Evolutionary conservation across 2,329 filamentous ascomycete species (phyloP).

Genomic region (Fusarium azukiicola): DNA sequence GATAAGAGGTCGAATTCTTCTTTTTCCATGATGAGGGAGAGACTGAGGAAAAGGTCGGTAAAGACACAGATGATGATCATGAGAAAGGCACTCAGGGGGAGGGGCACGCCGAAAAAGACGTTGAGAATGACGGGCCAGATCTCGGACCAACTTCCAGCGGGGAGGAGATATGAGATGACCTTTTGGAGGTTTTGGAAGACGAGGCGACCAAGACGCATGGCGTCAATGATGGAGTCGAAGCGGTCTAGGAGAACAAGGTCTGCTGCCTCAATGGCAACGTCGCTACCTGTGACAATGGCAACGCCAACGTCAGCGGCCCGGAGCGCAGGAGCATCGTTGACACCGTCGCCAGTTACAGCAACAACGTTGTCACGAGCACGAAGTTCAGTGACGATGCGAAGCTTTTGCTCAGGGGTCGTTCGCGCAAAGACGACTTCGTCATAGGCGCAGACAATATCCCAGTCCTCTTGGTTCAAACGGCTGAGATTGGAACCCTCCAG

Average conservation of each 20-base stretch:
- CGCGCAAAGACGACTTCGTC: conserved; percentile 84
- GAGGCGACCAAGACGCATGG: conserved; percentile 71
- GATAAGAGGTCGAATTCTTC: conserved; percentile 75
- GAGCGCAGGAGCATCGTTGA: conserved; percentile 83
- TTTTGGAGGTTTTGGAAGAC: conserved; percentile 68
- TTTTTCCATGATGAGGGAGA: conserved; percentile 76
- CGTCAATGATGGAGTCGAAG: conserved; percentile 85
- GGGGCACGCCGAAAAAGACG: conserved; percentile 76
- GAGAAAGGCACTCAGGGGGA: conserved; percentile 73
- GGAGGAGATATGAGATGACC: conserved; percentile 69
- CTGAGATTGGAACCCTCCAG: conserved; percentile 79
- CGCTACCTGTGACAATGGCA: conserved; percentile 81
- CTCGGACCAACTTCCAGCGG: conserved; percentile 76
- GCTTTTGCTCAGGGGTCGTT: conserved; percentile 85
- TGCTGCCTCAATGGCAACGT: conserved; percentile 82
- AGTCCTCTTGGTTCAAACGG: conserved; percentile 71
- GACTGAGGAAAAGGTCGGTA: conserved; percentile 73
- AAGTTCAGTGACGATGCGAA: conserved; percentile 85
- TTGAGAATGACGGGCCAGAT: conserved; percentile 79
- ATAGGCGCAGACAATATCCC: conserved; percentile 71
- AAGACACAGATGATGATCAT: conserved; percentile 81
- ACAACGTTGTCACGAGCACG: conserved; percentile 79
- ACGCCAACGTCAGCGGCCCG: conserved; percentile 86
- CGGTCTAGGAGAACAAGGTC: conserved; percentile 86
- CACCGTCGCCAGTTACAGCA: conserved; percentile 88